Base-by-base conservation (phyloP, 2,329 filamentous ascomycete species). In the Stemphylium lycopersici region DNA sequence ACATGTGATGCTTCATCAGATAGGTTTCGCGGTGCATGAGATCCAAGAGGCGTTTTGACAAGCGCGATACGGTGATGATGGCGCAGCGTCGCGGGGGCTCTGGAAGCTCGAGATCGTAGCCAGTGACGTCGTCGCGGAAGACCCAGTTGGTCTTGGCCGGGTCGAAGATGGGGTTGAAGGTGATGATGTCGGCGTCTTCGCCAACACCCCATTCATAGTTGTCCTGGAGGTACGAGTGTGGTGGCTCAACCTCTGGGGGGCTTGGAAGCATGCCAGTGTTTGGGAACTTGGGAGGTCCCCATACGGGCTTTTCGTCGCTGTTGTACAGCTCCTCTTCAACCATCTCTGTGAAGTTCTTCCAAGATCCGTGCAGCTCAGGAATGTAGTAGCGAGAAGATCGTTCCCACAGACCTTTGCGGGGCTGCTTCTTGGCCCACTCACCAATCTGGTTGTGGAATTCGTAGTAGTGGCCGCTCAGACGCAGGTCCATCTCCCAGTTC, bases 401-500 rank as follows among this genome's bases (percentile, higher is more conserved):
- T 72, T 91, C 89, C 89, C 89, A 91, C 5, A 90, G 75, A 3
- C 87, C 87, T 66, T 87, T 87, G 52, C 89, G 84, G 7, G 89
- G 89, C 72, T 91, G 88, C 56, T 81, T 82, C 72, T 82, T 83
- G 22, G 84, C 84, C 77, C 90, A 91, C 5, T 83, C 77, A 22
- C 79, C 78, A 8, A 93, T 76, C 59, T 85, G 85, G 65, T 86
- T 84, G 56, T 91, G 84, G 63, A 95, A 84, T 67, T 95, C 89
- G 74, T 93, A 93, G 77, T 93, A 89, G 66, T 95, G 90, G 7
- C 91, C 91, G 0, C 86, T 89, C 67, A 90, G 88, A 38, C 91
- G 85, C 37, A 90, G 83, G 72, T 96, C 91, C 85, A 96, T 91
- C 72, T 96, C 91, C 90, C 90, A 93, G 75, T 93, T 93, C 90